Conservation (phyloP, 1,284 basidiomycete genomes). For the Sanghuangporus sanghuang region DNA sequence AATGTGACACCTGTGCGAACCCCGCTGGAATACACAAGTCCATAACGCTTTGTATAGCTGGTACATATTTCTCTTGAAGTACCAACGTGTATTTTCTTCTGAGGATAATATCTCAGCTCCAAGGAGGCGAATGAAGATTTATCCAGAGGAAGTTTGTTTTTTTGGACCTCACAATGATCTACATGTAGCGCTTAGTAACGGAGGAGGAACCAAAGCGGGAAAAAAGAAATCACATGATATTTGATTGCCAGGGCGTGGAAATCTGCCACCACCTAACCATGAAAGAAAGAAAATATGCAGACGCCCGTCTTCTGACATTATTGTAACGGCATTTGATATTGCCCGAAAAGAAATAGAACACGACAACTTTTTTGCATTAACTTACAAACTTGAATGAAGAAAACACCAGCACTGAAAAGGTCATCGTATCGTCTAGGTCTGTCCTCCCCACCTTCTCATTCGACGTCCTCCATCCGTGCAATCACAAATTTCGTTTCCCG, state of each 20-base stretch:
- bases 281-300: background rate
- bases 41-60: too few species aligned
- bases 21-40: too few species aligned
- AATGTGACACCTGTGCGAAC: too few species aligned
- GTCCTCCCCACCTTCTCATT: background rate
- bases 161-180: background rate
- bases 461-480: background rate
- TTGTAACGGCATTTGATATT: too few species aligned
- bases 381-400: background rate
- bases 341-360: background rate
- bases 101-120: too few species aligned
- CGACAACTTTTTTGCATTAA: background rate
- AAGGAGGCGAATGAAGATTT: too few species aligned
- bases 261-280: background rate
- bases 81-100: background rate
- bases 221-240: background rate
- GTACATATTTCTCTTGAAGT: too few species aligned
- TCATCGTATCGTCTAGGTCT: background rate
- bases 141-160: too few species aligned
- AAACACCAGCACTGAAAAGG: background rate
- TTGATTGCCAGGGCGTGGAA: background rate
- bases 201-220: background rate
- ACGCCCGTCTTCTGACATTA: too few species aligned
- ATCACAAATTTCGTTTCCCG: background rate
- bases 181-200: background rate